phyloP scores from a whole-genome alignment of 176 grass and related monocot species.

The Aechmea fasciata region DNA sequence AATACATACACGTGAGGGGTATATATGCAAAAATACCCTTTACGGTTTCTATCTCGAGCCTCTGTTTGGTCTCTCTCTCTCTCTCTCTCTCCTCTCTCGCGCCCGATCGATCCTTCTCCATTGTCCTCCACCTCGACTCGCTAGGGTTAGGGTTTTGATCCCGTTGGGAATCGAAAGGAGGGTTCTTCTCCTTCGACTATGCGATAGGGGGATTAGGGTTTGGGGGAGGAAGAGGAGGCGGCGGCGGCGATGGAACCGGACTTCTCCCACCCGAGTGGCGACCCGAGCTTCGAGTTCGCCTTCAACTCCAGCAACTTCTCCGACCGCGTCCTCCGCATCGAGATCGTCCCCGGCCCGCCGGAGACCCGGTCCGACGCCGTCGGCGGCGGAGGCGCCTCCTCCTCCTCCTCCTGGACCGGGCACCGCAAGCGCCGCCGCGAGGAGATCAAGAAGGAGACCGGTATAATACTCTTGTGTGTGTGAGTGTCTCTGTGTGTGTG shows the following conservation, averaged over 20 bases:
- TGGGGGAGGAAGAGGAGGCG: neutral
- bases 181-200: neutral
- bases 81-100: neutral
- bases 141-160: constrained; percentile 2
- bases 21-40: too few relatives aligned
- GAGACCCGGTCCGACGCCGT: neutral
- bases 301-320: constrained; percentile 15
- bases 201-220: neutral
- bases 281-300: constrained; percentile 6
- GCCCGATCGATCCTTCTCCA: neutral
- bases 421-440: constrained; percentile 9
- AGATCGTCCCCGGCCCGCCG: neutral
- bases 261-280: constrained; percentile 8
- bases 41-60: too few relatives aligned
- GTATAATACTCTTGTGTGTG: neutral
- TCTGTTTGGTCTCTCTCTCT: neutral
- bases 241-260: constrained; percentile 1
- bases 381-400: neutral
- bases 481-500: neutral
- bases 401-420: neutral
- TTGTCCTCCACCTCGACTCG: neutral
- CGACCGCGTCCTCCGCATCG: constrained; percentile 8
- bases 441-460: constrained; percentile 12
- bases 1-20: too few relatives aligned
- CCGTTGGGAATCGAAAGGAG: neutral